A percentile compares a stretch with the other conserved stretches of the same genome.
These are phyloP conservation scores for Stylonectria norvegica DNA, from an alignment of 2,329 filamentous ascomycete genomes.

Conservation along the genomic window DNA sequence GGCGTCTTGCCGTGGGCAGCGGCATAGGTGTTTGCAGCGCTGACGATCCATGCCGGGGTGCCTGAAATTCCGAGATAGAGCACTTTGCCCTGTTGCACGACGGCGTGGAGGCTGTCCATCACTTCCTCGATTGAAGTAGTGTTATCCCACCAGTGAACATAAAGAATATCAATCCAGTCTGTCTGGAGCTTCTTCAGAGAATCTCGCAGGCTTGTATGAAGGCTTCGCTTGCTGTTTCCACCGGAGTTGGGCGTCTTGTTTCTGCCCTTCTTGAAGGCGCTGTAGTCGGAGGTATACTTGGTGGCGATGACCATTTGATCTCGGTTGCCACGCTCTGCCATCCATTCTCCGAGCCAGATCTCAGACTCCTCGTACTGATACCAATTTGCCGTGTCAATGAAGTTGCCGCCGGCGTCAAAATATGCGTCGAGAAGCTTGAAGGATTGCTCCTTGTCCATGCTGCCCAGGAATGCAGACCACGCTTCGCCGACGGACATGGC, in stretches of 20 bases:
- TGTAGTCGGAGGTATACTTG: conserved; percentile 53
- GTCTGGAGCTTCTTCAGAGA: conserved; percentile 45
- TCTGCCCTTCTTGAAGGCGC: conserved; percentile 34
- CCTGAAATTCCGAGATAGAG: conserved; percentile 41
- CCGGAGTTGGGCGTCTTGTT: conserved; percentile 38
- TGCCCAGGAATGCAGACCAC: conserved; percentile 46
- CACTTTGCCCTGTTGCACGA: conserved; percentile 41
- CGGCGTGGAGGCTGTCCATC: conserved; percentile 40
- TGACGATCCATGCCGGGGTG: conserved; percentile 40
- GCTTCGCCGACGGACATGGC: conserved; percentile 51
- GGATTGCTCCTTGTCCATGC: conserved; percentile 50
- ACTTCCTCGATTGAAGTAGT: conserved; percentile 41
- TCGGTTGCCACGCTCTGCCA: conserved; percentile 45
- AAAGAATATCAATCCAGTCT: conserved; percentile 44
- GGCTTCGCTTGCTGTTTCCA: conserved; percentile 42
- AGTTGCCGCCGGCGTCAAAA: conserved; percentile 58
- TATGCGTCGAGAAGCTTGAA: conserved; percentile 59
- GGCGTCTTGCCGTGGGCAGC: conserved; percentile 32
- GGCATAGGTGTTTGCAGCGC: conserved; percentile 38
- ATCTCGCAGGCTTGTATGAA: conserved; percentile 41
- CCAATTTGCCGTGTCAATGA: conserved; percentile 62
- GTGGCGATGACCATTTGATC: conserved; percentile 54
- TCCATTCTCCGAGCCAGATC: conserved; percentile 56
- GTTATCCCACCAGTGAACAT: conserved; percentile 45
- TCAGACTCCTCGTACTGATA: conserved; percentile 60